These are phyloP conservation scores for Backusella tuberculispora DNA, from an alignment of 192 early-diverging fungal species.

Conservation along the genomic window DNA sequence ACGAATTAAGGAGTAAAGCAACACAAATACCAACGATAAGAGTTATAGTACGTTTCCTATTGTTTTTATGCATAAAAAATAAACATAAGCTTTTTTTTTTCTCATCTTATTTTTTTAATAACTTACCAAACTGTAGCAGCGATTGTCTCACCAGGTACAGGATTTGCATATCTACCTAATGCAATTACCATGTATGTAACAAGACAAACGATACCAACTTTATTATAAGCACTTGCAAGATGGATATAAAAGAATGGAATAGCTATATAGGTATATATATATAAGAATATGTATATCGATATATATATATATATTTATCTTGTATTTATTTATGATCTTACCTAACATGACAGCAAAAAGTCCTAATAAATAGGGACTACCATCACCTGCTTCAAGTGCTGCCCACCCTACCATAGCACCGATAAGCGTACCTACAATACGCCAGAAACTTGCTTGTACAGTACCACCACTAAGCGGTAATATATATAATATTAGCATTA, in stretches of 20 bases:
- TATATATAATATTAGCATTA: conserved; percentile 27
- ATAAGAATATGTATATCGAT: background rate
- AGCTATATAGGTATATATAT: conserved; percentile 26
- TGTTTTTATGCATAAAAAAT: background rate
- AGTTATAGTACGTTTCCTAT: conserved; percentile 51
- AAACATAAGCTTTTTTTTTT: background rate
- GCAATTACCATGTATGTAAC: conserved; percentile 42
- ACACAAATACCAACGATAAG: conserved; percentile 64
- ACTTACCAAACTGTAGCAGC: conserved; percentile 39
- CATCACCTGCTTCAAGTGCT: conserved; percentile 32
- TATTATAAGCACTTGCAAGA: conserved; percentile 40
- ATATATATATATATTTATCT: background rate
- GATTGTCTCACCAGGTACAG: conserved; percentile 34
- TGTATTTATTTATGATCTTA: conserved; percentile 2
- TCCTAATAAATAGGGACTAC: conserved; percentile 35
- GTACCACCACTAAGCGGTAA: conserved; percentile 42
- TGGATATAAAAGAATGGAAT: conserved; percentile 42
- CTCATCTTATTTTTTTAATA: background rate
- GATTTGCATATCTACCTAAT: conserved; percentile 28
- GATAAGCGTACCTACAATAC: conserved; percentile 51
- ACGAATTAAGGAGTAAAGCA: conserved; percentile 56
- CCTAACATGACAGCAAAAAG: conserved; percentile 40
- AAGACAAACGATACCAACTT: conserved; percentile 37
- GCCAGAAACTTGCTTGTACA: conserved; percentile 45
- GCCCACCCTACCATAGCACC: conserved; percentile 47